These are phyloP conservation scores for Cladosporium sp. DNA, from an alignment of 2,329 filamentous ascomycete genomes.

Conservation along the genomic window DNA sequence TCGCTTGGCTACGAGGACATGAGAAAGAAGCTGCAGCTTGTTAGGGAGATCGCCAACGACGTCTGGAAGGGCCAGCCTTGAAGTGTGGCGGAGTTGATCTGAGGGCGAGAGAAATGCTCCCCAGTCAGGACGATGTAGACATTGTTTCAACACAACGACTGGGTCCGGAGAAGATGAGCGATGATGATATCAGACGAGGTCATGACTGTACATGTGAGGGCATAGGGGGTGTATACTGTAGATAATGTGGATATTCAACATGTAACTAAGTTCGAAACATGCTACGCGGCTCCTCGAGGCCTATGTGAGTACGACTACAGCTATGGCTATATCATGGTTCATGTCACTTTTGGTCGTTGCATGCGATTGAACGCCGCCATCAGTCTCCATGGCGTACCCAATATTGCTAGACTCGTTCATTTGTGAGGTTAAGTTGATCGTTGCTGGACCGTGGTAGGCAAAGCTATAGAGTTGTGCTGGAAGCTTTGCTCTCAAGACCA, in stretches of 20 bases:
- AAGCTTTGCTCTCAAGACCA: not conserved
- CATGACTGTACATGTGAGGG: constrained; percentile 5
- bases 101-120: not conserved
- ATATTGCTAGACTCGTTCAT: not conserved
- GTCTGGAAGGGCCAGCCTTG: constrained; percentile 65
- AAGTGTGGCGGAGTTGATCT: constrained; percentile 5
- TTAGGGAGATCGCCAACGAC: constrained; percentile 71
- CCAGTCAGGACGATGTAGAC: not conserved
- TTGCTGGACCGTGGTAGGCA: not conserved
- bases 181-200: constrained; percentile 9
- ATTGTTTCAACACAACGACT: constrained; percentile 14
- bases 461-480: not conserved
- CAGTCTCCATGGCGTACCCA: too few relatives aligned
- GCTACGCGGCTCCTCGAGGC: not conserved
- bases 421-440: not conserved
- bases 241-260: constrained; percentile 18
- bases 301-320: not conserved
- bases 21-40: constrained; percentile 70
- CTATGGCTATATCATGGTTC: not conserved
- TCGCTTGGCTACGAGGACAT: constrained; percentile 69
- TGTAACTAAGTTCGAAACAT: not conserved
- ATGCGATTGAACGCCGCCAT: not conserved
- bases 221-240: constrained; percentile 4
- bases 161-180: not conserved
- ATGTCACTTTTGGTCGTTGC: not conserved